phyloP scores from a whole-genome alignment of 1,139 yeast species.

The Yamadazyma songkhlaensis region DNA sequence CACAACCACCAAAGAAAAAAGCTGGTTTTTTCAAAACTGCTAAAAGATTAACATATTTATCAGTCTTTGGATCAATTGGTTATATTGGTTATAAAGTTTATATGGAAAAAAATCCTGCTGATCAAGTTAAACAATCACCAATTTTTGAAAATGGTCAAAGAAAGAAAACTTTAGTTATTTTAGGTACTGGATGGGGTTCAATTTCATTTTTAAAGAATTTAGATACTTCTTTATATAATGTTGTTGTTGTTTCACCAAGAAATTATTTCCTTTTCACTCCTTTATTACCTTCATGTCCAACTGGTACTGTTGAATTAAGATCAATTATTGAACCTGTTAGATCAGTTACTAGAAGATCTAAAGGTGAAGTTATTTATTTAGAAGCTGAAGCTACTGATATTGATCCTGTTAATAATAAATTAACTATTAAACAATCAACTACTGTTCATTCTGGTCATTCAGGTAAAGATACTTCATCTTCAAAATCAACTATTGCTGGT shows the following conservation, averaged over 20 bases:
- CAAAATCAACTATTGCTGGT: constrained; percentile 42
- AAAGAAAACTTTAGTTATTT: constrained; percentile 83
- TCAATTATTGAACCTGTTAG: constrained; percentile 48
- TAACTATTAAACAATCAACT: constrained; percentile 49
- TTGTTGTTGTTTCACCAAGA: constrained; percentile 87
- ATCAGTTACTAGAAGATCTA: constrained; percentile 32
- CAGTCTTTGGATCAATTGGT: constrained; percentile 39
- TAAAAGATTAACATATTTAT: constrained; percentile 24
- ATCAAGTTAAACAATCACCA: constrained; percentile 55
- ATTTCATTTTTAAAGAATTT: constrained; percentile 77
- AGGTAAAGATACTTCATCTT: constrained; percentile 50
- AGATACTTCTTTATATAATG: constrained; percentile 85
- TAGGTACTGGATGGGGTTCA: constrained; percentile 96
- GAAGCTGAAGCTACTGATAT: constrained; percentile 90
- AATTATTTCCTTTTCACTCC: constrained; percentile 95
- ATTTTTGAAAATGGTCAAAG: constrained; percentile 64
- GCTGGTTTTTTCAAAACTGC: constrained; percentile 28
- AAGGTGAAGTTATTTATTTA: constrained; percentile 78
- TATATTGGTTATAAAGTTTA: constrained; percentile 56
- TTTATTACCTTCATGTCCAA: constrained; percentile 87
- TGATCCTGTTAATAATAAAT: constrained; percentile 61
- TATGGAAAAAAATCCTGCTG: constrained; percentile 58
- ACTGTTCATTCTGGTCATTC: constrained; percentile 53
- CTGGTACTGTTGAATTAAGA: constrained; percentile 88
- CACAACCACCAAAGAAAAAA: constrained; percentile 9